Evolutionary conservation across 2,329 filamentous ascomycete genomes (phyloP).

Genomic region (Ophiostoma tasmaniense): DNA sequence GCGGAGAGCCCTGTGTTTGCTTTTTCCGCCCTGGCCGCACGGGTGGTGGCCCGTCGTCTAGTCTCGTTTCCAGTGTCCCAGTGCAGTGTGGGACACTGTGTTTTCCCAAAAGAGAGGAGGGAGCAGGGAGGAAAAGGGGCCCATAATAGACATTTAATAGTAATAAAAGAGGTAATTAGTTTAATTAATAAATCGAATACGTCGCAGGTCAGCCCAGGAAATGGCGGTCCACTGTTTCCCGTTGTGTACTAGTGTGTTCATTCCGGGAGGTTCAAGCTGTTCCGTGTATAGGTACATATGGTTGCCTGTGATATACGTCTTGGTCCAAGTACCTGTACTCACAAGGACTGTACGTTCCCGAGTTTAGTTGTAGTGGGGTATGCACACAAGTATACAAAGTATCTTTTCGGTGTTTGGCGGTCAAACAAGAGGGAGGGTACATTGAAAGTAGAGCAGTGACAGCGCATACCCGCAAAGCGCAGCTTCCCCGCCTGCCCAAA

Average conservation of each 20-base stretch:
- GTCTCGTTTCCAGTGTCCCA: no score
- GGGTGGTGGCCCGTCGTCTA: neutral
- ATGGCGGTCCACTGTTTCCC: conserved; percentile 14
- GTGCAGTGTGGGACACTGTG: conserved; percentile 1
- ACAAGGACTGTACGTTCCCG: neutral
- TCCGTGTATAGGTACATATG: neutral
- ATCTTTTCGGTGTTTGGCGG: neutral
- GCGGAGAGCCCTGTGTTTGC: neutral
- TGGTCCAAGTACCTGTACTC: neutral
- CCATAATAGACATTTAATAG: neutral
- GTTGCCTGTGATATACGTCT: no score
- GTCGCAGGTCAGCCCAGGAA: conserved; percentile 16
- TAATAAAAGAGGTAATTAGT: neutral
- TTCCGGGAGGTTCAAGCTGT: conserved; percentile 22
- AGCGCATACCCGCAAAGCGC: neutral
- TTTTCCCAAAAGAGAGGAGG: neutral
- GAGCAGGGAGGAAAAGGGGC: neutral
- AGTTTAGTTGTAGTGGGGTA: neutral
- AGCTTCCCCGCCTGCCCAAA: conserved; percentile 14
- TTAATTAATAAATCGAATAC: conserved; percentile 3
- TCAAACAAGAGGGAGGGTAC: neutral
- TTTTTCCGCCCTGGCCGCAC: neutral
- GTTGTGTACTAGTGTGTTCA: conserved; percentile 18
- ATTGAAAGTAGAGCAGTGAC: neutral
- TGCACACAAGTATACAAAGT: neutral